phyloP scores from a whole-genome alignment of 331 rosid genomes.

The Malus hybrid region DNA sequence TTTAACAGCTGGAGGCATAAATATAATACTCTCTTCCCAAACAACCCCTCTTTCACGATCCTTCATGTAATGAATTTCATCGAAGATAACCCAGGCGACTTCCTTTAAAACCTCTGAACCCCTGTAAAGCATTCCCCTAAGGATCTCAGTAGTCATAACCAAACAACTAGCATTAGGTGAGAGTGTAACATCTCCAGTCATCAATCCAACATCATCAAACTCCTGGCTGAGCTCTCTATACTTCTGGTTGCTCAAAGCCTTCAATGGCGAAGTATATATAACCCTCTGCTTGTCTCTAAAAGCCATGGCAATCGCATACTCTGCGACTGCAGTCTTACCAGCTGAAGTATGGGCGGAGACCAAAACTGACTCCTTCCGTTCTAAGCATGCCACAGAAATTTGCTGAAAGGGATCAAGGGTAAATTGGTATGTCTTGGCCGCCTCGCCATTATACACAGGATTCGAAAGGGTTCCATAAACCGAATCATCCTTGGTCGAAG shows the following conservation, averaged over 20 bases:
- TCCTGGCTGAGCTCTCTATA: conserved; percentile 86
- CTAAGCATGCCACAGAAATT: conserved; percentile 81
- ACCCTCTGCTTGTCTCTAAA: conserved; percentile 87
- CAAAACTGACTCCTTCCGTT: conserved; percentile 77
- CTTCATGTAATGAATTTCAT: conserved; percentile 93
- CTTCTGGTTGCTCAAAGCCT: conserved; percentile 90
- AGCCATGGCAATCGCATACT: conserved; percentile 92
- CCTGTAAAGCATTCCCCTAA: conserved; percentile 89
- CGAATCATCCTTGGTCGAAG: conserved; percentile 44
- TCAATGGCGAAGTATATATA: conserved; percentile 81
- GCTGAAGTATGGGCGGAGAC: conserved; percentile 99
- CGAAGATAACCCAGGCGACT: conserved; percentile 95
- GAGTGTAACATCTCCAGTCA: conserved; percentile 91
- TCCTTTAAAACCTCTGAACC: conserved; percentile 90
- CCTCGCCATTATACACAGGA: conserved; percentile 49
- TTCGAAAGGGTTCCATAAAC: conserved; percentile 70
- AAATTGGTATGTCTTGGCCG: conserved; percentile 65
- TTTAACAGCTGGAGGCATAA: conserved; percentile 80
- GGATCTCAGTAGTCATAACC: conserved; percentile 91
- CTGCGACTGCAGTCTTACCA: conserved; percentile 93
- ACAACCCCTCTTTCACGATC: conserved; percentile 97
- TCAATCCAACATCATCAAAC: conserved; percentile 78
- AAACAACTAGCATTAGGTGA: conserved; percentile 82
- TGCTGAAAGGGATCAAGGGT: conserved; percentile 84
- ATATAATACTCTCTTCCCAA: conserved; percentile 98